phyloP scores from a whole-genome alignment of 192 early-diverging fungal species.

The Helicostylum pulchrum region DNA sequence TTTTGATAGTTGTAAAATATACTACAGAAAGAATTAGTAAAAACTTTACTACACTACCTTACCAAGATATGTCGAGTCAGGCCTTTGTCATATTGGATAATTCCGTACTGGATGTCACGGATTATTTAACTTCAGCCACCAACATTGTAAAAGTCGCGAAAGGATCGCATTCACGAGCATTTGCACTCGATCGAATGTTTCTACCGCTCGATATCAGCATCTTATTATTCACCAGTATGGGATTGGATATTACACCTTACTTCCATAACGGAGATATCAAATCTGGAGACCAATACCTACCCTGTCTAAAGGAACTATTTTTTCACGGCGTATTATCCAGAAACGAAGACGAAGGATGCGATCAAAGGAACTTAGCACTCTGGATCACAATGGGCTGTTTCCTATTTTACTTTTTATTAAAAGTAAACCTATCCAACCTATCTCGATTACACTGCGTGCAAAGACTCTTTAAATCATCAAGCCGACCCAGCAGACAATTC shows the following conservation, averaged over 20 bases:
- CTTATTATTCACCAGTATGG: slow-evolving; percentile 26
- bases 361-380: slow-evolving; percentile 26
- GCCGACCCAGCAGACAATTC: no score
- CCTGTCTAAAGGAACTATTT: slow-evolving; percentile 28
- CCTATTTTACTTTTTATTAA: slow-evolving; percentile 29
- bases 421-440: slow-evolving; percentile 32
- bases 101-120: slow-evolving; percentile 38
- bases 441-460: slow-evolving; percentile 23
- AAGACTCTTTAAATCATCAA: slow-evolving; percentile 7
- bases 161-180: slow-evolving; percentile 18
- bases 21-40: slow-evolving; percentile 8
- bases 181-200: slow-evolving; percentile 34
- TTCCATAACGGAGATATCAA: slow-evolving; percentile 18
- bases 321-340: slow-evolving; percentile 26
- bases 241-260: slow-evolving; percentile 28
- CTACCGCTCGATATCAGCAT: slow-evolving; percentile 25
- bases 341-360: slow-evolving; percentile 19
- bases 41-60: slow-evolving; percentile 20
- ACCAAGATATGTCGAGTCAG: background rate
- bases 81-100: slow-evolving; percentile 28
- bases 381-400: slow-evolving; percentile 28
- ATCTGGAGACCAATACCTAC: slow-evolving; percentile 4
- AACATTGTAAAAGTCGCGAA: slow-evolving; percentile 18
- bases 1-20: slow-evolving; percentile 17
- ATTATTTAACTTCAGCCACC: slow-evolving; percentile 26